Evolutionary conservation across 768 basidiomycete species (phyloP), one percentile per base, ranked within the genome.

Genomic region (Fomitopsis serialis): DNA sequence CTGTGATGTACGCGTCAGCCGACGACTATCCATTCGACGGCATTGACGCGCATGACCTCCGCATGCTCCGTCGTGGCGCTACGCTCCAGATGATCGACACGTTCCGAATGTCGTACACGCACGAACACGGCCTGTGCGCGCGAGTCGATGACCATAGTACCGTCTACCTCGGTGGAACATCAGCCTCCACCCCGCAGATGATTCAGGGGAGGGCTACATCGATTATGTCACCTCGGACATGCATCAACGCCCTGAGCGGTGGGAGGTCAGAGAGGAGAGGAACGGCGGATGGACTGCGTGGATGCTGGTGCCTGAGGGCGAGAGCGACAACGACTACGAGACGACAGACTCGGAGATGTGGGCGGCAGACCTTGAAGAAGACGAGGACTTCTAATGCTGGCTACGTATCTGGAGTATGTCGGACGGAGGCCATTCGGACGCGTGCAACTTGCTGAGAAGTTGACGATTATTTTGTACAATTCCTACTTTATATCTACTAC

Each of bases 141-240:
- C 48, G 65, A 23, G 63, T 70, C 24, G 65, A 72, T 25, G 65
- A 70, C 23, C 68, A 62, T 15, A 70, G 74, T 61, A 71, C 77
- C 24, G 61, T 88, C 9, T 83, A 74, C 57, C 73, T 89, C 4
- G 87, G 87, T 89, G 84, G 84, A 88, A 87, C 58, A 75, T 89
- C 50, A 58, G 68, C 19, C 66, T 84, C 45, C 74, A 68, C 35
- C 65, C 66, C 7, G 71, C 70, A 40, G 78, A 78, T 58, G 66
- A 68, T 10, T 65, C 63, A 19, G 77, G 77, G 19, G 69, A 70
- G 21, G 54, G 58, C 40, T 78, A 65, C 60, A 73, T 78, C 65
- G 69, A 66, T 21, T 70, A 71, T 63, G 60, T 74, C 35, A 49
- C 63, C n/a, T 63, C 63, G 6, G 76, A 78, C 53, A 71, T 80